Evolutionary conservation across 139 green algal species (phyloP).

Genomic region (Closterium sp.): DNA sequence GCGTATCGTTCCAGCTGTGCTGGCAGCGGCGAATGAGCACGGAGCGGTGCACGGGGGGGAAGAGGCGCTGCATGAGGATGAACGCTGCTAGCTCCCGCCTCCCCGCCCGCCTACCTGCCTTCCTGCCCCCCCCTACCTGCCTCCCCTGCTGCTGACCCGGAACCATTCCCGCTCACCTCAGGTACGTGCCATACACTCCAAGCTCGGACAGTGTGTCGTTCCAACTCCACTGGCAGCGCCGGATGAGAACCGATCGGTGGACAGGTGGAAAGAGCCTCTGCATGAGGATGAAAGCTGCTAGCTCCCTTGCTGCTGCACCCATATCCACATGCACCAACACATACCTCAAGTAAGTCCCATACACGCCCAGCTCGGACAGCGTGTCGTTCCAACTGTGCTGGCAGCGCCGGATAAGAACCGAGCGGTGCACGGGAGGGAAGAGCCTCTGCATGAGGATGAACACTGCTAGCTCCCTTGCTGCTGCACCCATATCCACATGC

Average conservation of each 20-base stretch:
- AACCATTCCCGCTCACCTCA: conserved; percentile 6
- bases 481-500: conserved; percentile 10
- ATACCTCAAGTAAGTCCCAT: conserved; percentile 63
- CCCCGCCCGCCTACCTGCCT: too few relatives aligned
- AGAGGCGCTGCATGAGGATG: conserved; percentile 97
- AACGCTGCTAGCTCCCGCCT: conserved; percentile 70
- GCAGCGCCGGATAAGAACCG: conserved; percentile 31
- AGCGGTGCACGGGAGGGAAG: conserved; percentile 64
- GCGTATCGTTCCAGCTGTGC: conserved; percentile 60
- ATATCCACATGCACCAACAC: neutral
- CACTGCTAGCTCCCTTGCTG: conserved; percentile 57
- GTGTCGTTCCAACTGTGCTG: conserved; percentile 65
- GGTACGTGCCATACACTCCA: conserved; percentile 80
- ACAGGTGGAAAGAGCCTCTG: conserved; percentile 85
- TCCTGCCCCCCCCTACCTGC: conserved; percentile 10
- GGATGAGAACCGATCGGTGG: conserved; percentile 34
- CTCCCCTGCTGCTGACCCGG: neutral
- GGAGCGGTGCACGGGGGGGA: conserved; percentile 63
- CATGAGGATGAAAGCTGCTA: conserved; percentile 95
- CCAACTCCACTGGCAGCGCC: conserved; percentile 59
- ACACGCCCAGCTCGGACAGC: conserved; percentile 93
- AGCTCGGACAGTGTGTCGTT: conserved; percentile 87
- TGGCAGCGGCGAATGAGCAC: conserved; percentile 58
- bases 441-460: conserved; percentile 98
- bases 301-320: conserved; percentile 19